phyloP scores from a whole-genome alignment of 2,329 filamentous ascomycete species.

The Colletotrichum phormii region DNA sequence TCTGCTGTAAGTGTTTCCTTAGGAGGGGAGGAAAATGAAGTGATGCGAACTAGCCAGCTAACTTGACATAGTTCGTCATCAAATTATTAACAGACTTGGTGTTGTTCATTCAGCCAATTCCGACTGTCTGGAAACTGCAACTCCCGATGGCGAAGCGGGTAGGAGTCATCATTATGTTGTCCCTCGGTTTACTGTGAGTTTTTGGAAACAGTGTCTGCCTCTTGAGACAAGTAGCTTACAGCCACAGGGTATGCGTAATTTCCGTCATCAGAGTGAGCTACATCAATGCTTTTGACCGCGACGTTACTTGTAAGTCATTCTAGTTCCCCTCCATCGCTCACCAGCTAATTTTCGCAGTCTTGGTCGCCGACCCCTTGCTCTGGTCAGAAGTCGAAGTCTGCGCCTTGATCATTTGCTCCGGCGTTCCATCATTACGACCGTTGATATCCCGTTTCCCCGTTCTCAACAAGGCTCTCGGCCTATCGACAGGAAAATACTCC shows the following conservation, averaged over 20 bases:
- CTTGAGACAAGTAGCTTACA: not conserved
- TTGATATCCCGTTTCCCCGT: slow-evolving; percentile 44
- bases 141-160: slow-evolving; percentile 45
- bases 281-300: slow-evolving; percentile 40
- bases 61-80: slow-evolving; percentile 42
- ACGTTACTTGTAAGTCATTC: slow-evolving; percentile 41
- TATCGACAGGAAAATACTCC: slow-evolving; percentile 39
- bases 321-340: not conserved
- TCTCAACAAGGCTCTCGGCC: slow-evolving; percentile 44
- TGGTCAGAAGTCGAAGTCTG: slow-evolving; percentile 47
- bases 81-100: slow-evolving; percentile 51
- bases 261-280: slow-evolving; percentile 44
- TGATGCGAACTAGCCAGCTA: not conserved
- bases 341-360: slow-evolving; percentile 35
- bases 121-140: slow-evolving; percentile 49
- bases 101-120: slow-evolving; percentile 51
- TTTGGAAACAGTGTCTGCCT: not conserved
- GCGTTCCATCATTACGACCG: slow-evolving; percentile 46
- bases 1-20: slow-evolving; percentile 12
- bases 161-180: slow-evolving; percentile 44
- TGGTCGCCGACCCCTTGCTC: slow-evolving; percentile 43
- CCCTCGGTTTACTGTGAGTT: slow-evolving; percentile 42
- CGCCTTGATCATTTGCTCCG: slow-evolving; percentile 47
- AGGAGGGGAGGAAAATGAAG: not conserved
- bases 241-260: slow-evolving; percentile 40